Conservation (phyloP, 306 rosid genomes). For the Cicer chorassanicum region DNA sequence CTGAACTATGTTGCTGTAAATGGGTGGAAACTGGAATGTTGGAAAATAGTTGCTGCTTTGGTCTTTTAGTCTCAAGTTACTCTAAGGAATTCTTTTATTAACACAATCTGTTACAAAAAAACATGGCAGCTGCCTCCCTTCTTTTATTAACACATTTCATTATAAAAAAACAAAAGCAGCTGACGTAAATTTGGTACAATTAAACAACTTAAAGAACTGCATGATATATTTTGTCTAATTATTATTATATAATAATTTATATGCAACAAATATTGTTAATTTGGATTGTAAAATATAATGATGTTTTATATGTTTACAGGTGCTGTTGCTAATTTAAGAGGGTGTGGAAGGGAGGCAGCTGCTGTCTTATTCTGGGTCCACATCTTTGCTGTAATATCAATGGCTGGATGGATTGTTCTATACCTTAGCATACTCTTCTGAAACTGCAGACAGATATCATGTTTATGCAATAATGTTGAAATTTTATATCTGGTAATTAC, state of each 20-base stretch:
- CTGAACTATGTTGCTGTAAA: conserved; percentile 6
- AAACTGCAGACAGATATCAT: conserved; percentile 32
- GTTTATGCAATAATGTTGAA: conserved; percentile 18
- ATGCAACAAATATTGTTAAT: background rate
- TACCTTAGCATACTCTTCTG: conserved; percentile 79
- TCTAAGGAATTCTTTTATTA: conserved; percentile 2
- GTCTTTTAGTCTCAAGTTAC: conserved; percentile 20
- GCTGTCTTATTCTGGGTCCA: conserved; percentile 96
- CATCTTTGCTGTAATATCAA: conserved; percentile 86
- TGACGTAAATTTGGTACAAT: no score
- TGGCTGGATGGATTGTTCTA: conserved; percentile 89
- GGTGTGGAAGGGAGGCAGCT: conserved; percentile 96
- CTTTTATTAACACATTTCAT: no score
- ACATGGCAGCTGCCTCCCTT: no score
- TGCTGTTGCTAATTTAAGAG: conserved; percentile 96
- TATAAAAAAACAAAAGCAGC: no score
- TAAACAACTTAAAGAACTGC: no score
- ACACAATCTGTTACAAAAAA: no score
- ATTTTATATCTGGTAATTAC: background rate
- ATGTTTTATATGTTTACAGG: conserved; percentile 55
- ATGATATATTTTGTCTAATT: no score
- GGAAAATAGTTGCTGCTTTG: conserved; percentile 28
- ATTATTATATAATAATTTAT: background rate
- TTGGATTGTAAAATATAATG: conserved; percentile 1
- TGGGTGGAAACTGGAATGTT: conserved; percentile 28